A percentile compares a stretch with the other conserved stretches of the same genome.
Evolutionary conservation across 371 early-diverging fungal species (phyloP).

Genomic region (Rhizomucor miehei): DNA sequence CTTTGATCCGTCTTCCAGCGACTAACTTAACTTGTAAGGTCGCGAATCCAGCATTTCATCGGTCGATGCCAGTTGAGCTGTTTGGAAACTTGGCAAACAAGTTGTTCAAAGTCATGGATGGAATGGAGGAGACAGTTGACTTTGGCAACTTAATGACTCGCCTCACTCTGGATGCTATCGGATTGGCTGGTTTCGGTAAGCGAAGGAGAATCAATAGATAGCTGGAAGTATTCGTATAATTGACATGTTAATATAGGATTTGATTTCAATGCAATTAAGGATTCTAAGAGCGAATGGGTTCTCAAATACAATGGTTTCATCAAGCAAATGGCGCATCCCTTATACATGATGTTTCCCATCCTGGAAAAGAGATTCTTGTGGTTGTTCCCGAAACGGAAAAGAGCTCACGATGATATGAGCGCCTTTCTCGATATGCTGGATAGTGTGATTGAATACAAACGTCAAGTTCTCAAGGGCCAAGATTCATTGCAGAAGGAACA

Average conservation of each 20-base stretch:
- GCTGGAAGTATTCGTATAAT: too few species aligned
- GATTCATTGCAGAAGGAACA: constrained; percentile 22
- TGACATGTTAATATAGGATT: too few species aligned
- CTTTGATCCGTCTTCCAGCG: not conserved
- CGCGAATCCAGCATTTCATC: constrained; percentile 38
- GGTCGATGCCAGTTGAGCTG: constrained; percentile 29
- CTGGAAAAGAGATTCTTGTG: constrained; percentile 31
- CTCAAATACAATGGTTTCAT: constrained; percentile 23
- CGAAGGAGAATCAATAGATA: too few species aligned
- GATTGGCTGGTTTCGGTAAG: constrained; percentile 37
- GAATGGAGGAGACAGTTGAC: constrained; percentile 12
- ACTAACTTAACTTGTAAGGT: constrained; percentile 10
- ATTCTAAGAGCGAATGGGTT: constrained; percentile 26
- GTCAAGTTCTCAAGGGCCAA: constrained; percentile 21
- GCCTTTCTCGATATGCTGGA: not conserved
- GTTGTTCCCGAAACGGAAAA: not conserved
- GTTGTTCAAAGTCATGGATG: constrained; percentile 21
- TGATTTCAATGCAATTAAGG: constrained; percentile 26
- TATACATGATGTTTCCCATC: constrained; percentile 46
- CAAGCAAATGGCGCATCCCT: constrained; percentile 21
- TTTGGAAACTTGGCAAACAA: constrained; percentile 26
- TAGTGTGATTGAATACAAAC: constrained; percentile 36
- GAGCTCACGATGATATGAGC: not conserved
- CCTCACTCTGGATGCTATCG: constrained; percentile 36
- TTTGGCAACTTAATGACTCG: constrained; percentile 22